phyloP scores from a whole-genome alignment of 371 early-diverging fungal species.

The Circinella umbellata region DNA sequence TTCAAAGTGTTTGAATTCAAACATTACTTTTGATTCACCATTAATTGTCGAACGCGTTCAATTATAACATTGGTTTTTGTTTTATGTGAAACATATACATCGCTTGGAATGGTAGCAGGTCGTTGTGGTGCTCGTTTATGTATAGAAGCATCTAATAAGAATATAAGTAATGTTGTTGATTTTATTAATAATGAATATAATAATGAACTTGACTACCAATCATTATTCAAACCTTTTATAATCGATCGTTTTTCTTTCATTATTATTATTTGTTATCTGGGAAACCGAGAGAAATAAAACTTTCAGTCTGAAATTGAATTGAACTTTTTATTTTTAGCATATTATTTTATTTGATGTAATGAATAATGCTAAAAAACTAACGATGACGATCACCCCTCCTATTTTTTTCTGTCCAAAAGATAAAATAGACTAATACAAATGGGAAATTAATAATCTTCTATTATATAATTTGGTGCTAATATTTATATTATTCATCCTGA shows the following conservation, averaged over 20 bases:
- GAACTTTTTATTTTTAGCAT: too few relatives aligned
- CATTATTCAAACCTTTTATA: neutral
- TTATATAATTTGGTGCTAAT: too few relatives aligned
- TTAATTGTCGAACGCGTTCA: conserved; percentile 48
- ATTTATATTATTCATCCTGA: too few relatives aligned
- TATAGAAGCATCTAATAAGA: neutral
- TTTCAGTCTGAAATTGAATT: neutral
- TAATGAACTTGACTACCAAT: neutral
- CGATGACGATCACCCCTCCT: too few relatives aligned
- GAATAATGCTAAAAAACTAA: too few relatives aligned
- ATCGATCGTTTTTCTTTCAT: conserved; percentile 10
- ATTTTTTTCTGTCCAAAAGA: too few relatives aligned
- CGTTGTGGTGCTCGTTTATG: conserved; percentile 17
- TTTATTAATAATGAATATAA: too few relatives aligned
- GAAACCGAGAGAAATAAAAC: neutral
- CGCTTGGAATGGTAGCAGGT: conserved; percentile 31
- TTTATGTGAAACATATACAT: conserved; percentile 64
- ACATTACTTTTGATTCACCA: conserved; percentile 48
- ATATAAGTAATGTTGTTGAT: neutral
- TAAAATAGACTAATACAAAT: too few relatives aligned
- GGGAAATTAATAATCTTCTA: too few relatives aligned
- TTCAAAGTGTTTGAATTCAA: too few relatives aligned
- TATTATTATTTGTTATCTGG: neutral
- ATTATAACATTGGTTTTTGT: conserved; percentile 42
- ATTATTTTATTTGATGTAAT: too few relatives aligned